Percentiles rank a stretch among this genome's conserved stretches.
These are phyloP conservation scores for Auriscalpium orientale DNA, from an alignment of 768 basidiomycete genomes.

Conservation along the genomic window DNA sequence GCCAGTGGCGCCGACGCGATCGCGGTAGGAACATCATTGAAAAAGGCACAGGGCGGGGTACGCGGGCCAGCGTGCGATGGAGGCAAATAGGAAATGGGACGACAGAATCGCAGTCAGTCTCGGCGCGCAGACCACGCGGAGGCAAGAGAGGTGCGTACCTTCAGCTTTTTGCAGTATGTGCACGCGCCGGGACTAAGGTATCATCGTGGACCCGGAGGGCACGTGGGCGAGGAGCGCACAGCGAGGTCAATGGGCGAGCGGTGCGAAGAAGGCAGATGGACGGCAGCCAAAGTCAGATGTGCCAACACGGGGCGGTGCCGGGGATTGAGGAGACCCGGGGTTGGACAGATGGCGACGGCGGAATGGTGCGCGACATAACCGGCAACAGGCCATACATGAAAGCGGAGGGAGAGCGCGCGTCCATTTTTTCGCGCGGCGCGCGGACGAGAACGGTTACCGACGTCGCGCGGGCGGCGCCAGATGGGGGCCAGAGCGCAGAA, in stretches of 20 bases:
- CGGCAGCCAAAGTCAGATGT: neutral
- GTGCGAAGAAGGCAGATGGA: neutral
- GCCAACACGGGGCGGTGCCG: conserved; percentile 5
- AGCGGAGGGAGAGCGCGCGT: neutral
- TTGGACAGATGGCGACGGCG: neutral
- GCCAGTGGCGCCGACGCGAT: neutral
- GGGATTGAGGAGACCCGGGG: conserved; percentile 1
- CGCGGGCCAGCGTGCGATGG: neutral
- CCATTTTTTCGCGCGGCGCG: neutral
- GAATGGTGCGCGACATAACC: neutral
- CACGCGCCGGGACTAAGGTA: conserved; percentile 66
- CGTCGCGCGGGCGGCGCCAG: too few species aligned
- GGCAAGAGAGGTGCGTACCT: conserved; percentile 42
- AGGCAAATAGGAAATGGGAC: neutral
- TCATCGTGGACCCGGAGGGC: neutral
- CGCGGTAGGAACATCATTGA: neutral
- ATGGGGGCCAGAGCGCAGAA: too few species aligned
- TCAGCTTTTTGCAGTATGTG: conserved; percentile 81
- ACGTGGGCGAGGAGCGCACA: neutral
- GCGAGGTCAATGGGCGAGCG: neutral
- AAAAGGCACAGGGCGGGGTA: neutral
- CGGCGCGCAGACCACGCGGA: neutral
- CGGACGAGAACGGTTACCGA: too few species aligned
- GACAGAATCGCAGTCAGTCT: neutral
- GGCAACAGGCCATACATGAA: neutral